Evolutionary conservation across 768 basidiomycete genomes (phyloP), one percentile per base, ranked within the genome.

Genomic region (Tricholoma sp.): DNA sequence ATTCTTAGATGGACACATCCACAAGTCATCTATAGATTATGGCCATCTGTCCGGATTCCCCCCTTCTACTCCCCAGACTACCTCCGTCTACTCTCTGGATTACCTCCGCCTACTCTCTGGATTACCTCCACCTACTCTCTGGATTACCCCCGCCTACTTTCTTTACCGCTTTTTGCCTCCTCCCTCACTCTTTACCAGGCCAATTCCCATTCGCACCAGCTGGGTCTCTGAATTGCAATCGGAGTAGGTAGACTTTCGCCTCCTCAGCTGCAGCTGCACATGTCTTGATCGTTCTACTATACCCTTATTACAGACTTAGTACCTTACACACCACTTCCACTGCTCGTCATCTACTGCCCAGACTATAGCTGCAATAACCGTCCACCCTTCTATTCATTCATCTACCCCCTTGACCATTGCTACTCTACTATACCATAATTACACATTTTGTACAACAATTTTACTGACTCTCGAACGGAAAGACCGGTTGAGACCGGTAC

Each of bases 341-440:
- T 24, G 22, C 45, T 46, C 10, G 21, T 46, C 22, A 46, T 46
- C 45, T 27, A 46, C 22, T 46, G 10, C 45, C 45, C 19, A 18
- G 45, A 46, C 45, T 46, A 24, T 27, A 46, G 45, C 45, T 27
- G 22, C 22, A n/a, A 39, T 39, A 39, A 9, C 10, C 12, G 34
- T 35, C 34, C 34, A 35, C 34, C 34, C 34, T 35, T 35, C 34
- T 35, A 35, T 35, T 35, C 12, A 18, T 18, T n/a, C 39, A 41
- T 41, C 39, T 41, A 18, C 6, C 39, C 39, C 18, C 39, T 41
- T 18, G 39, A 16, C 39, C 18, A 18, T 41, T 18, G 41, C 41
- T 43, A 43, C 19, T 59, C 58, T 18, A 59, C 41, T 12, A 57
- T 12, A 39, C 37, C 37, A 43, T 43, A 43, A 12, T 43, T 43